These are phyloP conservation scores for Conoideocrella luteorostrata DNA, from an alignment of 2,329 filamentous ascomycete species.

Conservation along the genomic window DNA sequence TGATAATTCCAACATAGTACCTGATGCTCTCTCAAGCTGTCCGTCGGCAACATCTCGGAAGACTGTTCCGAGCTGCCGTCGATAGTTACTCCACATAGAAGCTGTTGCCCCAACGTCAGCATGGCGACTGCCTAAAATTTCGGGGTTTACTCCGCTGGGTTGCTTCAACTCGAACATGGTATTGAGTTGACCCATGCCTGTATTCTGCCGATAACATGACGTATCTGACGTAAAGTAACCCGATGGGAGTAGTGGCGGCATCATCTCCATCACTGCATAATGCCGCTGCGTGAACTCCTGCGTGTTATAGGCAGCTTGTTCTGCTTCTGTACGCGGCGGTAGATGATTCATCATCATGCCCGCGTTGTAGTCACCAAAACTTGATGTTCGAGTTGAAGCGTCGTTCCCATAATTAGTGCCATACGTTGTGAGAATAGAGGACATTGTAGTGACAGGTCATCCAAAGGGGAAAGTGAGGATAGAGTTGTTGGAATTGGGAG, in stretches of 20 bases:
- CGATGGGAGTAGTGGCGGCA: slow-evolving; percentile 43
- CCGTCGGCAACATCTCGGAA: slow-evolving; percentile 63
- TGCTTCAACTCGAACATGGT: too few relatives aligned
- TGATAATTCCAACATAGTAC: slow-evolving; percentile 46
- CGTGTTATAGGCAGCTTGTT: slow-evolving; percentile 66
- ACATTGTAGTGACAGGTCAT: slow-evolving; percentile 52
- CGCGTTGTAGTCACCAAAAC: slow-evolving; percentile 53
- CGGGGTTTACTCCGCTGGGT: slow-evolving; percentile 47
- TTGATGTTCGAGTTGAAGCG: slow-evolving; percentile 48
- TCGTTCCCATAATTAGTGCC: slow-evolving; percentile 61
- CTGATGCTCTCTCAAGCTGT: slow-evolving; percentile 42
- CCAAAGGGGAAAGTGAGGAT: slow-evolving; percentile 39
- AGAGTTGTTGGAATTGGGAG: too few relatives aligned
- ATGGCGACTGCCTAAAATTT: slow-evolving; percentile 48
- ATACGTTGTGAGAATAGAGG: slow-evolving; percentile 49
- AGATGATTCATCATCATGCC: slow-evolving; percentile 76
- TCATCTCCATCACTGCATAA: slow-evolving; percentile 69
- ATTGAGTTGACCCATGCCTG: too few relatives aligned
- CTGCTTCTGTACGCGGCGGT: slow-evolving; percentile 52
- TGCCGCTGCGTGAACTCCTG: slow-evolving; percentile 71
- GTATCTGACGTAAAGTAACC: slow-evolving; percentile 59
- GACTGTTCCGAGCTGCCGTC: slow-evolving; percentile 55
- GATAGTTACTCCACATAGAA: slow-evolving; percentile 62
- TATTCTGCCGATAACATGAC: slow-evolving; percentile 54
- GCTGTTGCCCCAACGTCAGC: slow-evolving; percentile 55